Base-by-base conservation (phyloP, 768 basidiomycete species). In the Agrocybe praecox region DNA sequence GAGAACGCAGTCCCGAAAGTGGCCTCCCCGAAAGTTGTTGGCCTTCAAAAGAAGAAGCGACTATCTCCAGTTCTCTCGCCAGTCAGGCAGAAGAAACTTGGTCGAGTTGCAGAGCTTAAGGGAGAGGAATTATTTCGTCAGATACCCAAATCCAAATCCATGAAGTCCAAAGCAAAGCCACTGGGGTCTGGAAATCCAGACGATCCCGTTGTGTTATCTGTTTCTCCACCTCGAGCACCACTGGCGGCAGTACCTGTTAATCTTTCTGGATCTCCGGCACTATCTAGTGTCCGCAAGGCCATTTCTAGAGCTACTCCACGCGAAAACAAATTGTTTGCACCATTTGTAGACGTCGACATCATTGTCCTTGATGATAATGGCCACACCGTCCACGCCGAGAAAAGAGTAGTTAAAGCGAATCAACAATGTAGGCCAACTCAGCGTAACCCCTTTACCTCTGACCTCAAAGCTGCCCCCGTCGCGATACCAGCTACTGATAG, bases 271-370 rank as follows among this genome's bases (percentile, higher is more conserved):
- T 75, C 81, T 2, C 78, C 83, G 3, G 73, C 76, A 15, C 51
- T 72, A 21, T 58, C 59, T 47, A 70, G 59, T 44, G 62, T 60
- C 47, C 55, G 49, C 14, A 70, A 65, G 34, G 36, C 53, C 26
- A 32, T 66, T 34, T 57, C 62, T 44, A 56, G 64, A 2, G 73
- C 69, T 53, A 69, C 64, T 1, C 68, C 71, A n/a, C 60, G 65
- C 10, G 78, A 65, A 74, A 69, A 66, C 42, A 71, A 72, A 57
- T 72, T 78, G 7, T 72, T 73, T 40, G 74, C 79, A 1, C 81
- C 84, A 1, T 68, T 82, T 18, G 78, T 90, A 12, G 77, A 85
- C 40, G 74, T 90, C 49, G 87, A 92, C 46, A 91, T 92, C 49
- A 73, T 86, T 34, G 74, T 89, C 33, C 53, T 91, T 21, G 89